phyloP scores from a whole-genome alignment of 805 yeast genomes.

The Kodamaea sagamina region DNA sequence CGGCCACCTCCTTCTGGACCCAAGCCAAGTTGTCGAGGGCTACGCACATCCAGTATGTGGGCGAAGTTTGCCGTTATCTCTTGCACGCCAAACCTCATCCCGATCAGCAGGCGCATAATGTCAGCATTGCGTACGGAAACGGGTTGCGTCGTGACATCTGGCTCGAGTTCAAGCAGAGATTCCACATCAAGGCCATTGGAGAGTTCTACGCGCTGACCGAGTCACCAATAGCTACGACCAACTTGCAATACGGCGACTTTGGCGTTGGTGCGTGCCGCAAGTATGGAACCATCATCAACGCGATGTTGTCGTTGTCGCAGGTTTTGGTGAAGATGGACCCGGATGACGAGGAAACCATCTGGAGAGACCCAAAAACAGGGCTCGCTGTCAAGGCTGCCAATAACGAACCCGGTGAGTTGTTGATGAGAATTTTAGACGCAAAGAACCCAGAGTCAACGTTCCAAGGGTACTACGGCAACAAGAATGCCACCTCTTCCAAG shows the following conservation, averaged over 20 bases:
- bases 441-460: slow-evolving; percentile 70
- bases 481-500: slow-evolving; percentile 76
- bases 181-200: slow-evolving; percentile 73
- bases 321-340: slow-evolving; percentile 74
- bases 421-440: slow-evolving; percentile 70
- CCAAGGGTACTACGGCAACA: slow-evolving; percentile 87
- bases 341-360: slow-evolving; percentile 70
- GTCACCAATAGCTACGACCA: slow-evolving; percentile 84
- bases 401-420: slow-evolving; percentile 83
- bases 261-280: slow-evolving; percentile 90
- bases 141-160: slow-evolving; percentile 90
- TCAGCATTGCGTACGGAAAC: slow-evolving; percentile 81
- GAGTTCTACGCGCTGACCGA: slow-evolving; percentile 96
- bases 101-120: slow-evolving; percentile 61
- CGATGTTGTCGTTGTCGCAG: slow-evolving; percentile 54
- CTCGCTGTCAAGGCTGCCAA: slow-evolving; percentile 53
- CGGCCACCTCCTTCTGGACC: slow-evolving; percentile 85
- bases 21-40: slow-evolving; percentile 73
- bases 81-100: slow-evolving; percentile 65
- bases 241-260: slow-evolving; percentile 70
- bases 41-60: slow-evolving; percentile 89
- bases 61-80: slow-evolving; percentile 89
- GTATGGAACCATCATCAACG: slow-evolving; percentile 63
- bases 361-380: slow-evolving; percentile 67
- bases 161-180: slow-evolving; percentile 74